Percentiles rank a stretch among this genome's conserved stretches.
These are phyloP conservation scores for Vanderwaltozyma verrucispora DNA, from an alignment of 805 yeast genomes.

Conservation along the genomic window DNA sequence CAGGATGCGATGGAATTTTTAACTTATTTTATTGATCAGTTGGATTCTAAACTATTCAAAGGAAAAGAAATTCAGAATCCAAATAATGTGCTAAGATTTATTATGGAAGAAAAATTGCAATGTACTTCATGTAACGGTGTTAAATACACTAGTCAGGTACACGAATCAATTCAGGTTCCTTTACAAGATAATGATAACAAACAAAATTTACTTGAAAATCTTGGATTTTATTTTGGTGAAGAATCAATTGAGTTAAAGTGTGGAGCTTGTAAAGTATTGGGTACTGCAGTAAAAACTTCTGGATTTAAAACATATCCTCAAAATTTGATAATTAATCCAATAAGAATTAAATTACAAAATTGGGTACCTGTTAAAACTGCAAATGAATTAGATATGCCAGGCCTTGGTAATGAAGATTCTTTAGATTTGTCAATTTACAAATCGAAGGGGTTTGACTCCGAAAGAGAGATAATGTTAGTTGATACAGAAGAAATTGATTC, in stretches of 20 bases:
- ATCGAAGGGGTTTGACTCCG: conserved; percentile 30
- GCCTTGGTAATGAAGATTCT: conserved; percentile 18
- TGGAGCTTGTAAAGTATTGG: conserved; percentile 36
- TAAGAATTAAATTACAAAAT: conserved; percentile 71
- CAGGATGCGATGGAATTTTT: conserved; percentile 94
- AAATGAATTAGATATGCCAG: conserved; percentile 52
- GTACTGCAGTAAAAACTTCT: conserved; percentile 17
- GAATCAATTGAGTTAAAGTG: conserved; percentile 60
- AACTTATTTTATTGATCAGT: conserved; percentile 49
- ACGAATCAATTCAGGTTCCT: conserved; percentile 47
- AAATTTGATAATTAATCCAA: conserved; percentile 59
- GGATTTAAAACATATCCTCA: conserved; percentile 47
- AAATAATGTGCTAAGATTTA: conserved; percentile 51
- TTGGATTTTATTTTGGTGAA: conserved; percentile 41
- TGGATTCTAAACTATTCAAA: conserved; percentile 39
- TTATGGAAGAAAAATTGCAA: conserved; percentile 51
- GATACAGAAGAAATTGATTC: conserved; percentile 10
- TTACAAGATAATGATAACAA: conserved; percentile 41
- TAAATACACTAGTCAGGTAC: conserved; percentile 41
- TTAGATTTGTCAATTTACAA: conserved; percentile 36
- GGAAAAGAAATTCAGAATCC: conserved; percentile 29
- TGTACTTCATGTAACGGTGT: conserved; percentile 48
- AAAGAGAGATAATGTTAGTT: conserved; percentile 19
- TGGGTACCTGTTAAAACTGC: conserved; percentile 85
- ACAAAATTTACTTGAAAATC: conserved; percentile 31